Percentiles rank a stretch among this genome's conserved stretches.
Evolutionary conservation across 208 protist species (phyloP).

Genomic region (Leishmania major): DNA sequence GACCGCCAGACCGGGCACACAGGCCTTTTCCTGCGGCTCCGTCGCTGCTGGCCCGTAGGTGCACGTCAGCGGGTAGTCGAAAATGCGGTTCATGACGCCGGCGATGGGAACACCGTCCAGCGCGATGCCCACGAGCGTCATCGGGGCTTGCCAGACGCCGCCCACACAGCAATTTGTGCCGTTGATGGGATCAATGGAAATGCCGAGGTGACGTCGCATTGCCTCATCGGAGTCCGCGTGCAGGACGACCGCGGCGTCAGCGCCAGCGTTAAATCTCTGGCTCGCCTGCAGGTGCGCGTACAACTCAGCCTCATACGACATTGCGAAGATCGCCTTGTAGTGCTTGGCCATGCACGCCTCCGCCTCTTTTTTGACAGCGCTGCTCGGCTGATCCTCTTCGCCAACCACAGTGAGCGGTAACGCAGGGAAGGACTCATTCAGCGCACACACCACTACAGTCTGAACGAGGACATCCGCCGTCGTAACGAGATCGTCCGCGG

Average conservation of each 20-base stretch:
- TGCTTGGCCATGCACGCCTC: constrained; percentile 33
- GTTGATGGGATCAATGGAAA: constrained; percentile 91
- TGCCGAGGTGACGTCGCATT: constrained; percentile 46
- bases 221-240: constrained; percentile 35
- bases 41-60: neutral
- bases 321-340: constrained; percentile 1
- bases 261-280: neutral
- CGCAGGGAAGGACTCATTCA: constrained; percentile 35
- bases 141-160: constrained; percentile 61
- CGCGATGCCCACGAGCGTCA: constrained; percentile 81
- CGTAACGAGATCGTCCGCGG: constrained; percentile 58
- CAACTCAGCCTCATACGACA: constrained; percentile 36
- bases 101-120: constrained; percentile 65
- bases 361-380: constrained; percentile 17
- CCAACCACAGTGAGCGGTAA: constrained; percentile 64
- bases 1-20: constrained; percentile 37
- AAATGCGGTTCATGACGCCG: constrained; percentile 70
- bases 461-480: constrained; percentile 68
- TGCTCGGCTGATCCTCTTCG: constrained; percentile 46
- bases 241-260: constrained; percentile 4
- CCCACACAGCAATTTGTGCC: constrained; percentile 80
- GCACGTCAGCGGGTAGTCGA: constrained; percentile 33
- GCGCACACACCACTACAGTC: constrained; percentile 39
- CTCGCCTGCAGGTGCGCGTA: constrained; percentile 14
- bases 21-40: neutral